Conservation (phyloP, 352 stramenopile species). For the Globisporangium yorkense region DNA sequence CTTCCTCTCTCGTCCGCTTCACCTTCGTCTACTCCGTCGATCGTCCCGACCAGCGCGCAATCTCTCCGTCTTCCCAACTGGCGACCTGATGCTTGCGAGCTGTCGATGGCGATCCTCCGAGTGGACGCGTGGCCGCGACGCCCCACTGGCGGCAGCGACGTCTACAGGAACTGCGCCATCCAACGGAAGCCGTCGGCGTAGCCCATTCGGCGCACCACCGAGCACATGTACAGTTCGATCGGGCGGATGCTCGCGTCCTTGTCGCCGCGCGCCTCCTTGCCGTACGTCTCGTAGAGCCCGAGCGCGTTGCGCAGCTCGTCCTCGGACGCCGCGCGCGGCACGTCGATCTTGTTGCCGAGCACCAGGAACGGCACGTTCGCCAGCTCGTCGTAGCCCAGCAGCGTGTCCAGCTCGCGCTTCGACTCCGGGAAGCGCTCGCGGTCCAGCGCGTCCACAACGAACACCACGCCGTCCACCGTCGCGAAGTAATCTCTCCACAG, state of each 20-base stretch:
- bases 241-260: slow-evolving; percentile 88
- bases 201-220: slow-evolving; percentile 97
- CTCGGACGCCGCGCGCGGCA: slow-evolving; percentile 95
- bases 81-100: too few species aligned
- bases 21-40: background rate
- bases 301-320: slow-evolving; percentile 96
- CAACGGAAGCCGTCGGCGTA: slow-evolving; percentile 95
- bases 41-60: too few species aligned
- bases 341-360: slow-evolving; percentile 99
- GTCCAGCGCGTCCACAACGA: slow-evolving; percentile 98
- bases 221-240: slow-evolving; percentile 99
- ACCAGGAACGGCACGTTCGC: slow-evolving; percentile 98
- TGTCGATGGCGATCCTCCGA: too few species aligned
- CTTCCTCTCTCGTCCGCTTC: background rate
- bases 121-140: too few species aligned
- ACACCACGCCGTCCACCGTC: slow-evolving; percentile 99
- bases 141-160: too few species aligned
- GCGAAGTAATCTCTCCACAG: slow-evolving; percentile 99
- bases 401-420: slow-evolving; percentile 97
- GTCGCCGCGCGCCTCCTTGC: slow-evolving; percentile 94
- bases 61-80: too few species aligned
- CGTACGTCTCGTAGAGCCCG: slow-evolving; percentile 98
- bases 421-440: slow-evolving; percentile 98
- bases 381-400: slow-evolving; percentile 97
- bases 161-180: slow-evolving; percentile 89